Evolutionary conservation across 2,329 filamentous ascomycete genomes (phyloP).

Genomic region (Cordyceps javanica): DNA sequence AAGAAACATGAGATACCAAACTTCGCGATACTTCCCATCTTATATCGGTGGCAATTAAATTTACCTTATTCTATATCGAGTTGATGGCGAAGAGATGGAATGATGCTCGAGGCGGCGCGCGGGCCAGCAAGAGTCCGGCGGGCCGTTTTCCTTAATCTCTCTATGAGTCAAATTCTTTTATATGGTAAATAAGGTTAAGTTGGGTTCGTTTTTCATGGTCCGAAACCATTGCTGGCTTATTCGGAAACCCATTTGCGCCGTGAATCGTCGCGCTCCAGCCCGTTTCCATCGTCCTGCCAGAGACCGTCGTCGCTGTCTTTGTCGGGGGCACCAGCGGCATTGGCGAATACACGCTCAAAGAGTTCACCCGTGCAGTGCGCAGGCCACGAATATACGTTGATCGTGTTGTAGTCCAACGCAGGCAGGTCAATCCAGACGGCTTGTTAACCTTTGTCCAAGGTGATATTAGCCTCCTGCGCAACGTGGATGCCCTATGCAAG

Average conservation of each 20-base stretch:
- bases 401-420: conserved; percentile 35
- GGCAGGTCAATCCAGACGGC: conserved; percentile 35
- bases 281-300: not conserved
- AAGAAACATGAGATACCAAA: too few species aligned
- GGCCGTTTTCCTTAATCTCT: too few species aligned
- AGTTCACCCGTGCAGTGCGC: conserved; percentile 34
- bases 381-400: conserved; percentile 41
- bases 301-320: conserved; percentile 39
- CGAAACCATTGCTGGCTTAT: too few species aligned
- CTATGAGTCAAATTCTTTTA: too few species aligned
- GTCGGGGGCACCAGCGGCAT: conserved; percentile 52
- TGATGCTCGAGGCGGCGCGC: too few species aligned
- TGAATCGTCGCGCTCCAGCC: not conserved
- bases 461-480: conserved; percentile 44
- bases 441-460: conserved; percentile 41
- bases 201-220: too few species aligned
- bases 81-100: too few species aligned
- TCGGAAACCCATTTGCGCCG: not conserved
- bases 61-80: too few species aligned
- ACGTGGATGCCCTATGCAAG: conserved; percentile 42
- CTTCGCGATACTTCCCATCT: too few species aligned
- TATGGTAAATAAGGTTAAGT: too few species aligned
- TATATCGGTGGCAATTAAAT: too few species aligned
- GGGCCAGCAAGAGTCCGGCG: too few species aligned
- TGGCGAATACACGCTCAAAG: conserved; percentile 33